A percentile compares a stretch with the other conserved stretches of the same genome.
These are phyloP conservation scores for Penicillium sp. DNA, from an alignment of 2,329 filamentous ascomycete species.

Conservation along the genomic window DNA sequence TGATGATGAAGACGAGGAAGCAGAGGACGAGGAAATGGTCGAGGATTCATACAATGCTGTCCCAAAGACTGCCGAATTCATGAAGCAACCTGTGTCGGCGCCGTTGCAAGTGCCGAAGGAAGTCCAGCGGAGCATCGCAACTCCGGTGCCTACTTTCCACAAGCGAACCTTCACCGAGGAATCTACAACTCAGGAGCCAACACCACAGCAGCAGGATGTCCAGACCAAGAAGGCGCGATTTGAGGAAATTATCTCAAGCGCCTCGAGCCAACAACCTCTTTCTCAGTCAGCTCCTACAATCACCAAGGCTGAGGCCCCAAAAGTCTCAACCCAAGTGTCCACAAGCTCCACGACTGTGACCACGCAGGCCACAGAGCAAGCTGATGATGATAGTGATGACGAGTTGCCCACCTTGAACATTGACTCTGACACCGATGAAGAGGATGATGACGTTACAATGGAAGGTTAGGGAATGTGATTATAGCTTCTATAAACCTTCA, in stretches of 20 bases:
- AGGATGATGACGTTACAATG: slow-evolving; percentile 39
- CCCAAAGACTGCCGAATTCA: slow-evolving; percentile 24
- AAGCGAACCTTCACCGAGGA: slow-evolving; percentile 35
- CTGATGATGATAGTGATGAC: slow-evolving; percentile 47
- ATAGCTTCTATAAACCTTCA: background rate
- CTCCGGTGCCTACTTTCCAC: slow-evolving; percentile 15
- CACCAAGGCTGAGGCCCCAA: slow-evolving; percentile 13
- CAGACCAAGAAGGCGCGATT: slow-evolving; percentile 36
- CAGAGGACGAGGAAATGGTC: slow-evolving; percentile 26
- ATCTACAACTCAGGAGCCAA: slow-evolving; percentile 6
- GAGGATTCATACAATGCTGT: slow-evolving; percentile 13
- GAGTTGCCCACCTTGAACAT: slow-evolving; percentile 51
- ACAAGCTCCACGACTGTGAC: slow-evolving; percentile 11
- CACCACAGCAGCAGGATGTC: slow-evolving; percentile 10
- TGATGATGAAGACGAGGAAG: slow-evolving; percentile 33
- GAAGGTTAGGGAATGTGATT: slow-evolving; percentile 18
- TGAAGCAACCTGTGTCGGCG: slow-evolving; percentile 22
- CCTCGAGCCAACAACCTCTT: slow-evolving; percentile 1
- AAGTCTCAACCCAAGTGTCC: slow-evolving; percentile 3
- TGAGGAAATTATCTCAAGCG: slow-evolving; percentile 18
- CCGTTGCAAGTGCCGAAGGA: slow-evolving; percentile 15
- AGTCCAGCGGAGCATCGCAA: slow-evolving; percentile 10
- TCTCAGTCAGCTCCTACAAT: slow-evolving; percentile 11
- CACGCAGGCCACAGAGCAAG: slow-evolving; percentile 15
- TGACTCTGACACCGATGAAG: slow-evolving; percentile 49